Conservation (phyloP, 2,329 filamentous ascomycete species). For the Ceratocystis albifundus region DNA sequence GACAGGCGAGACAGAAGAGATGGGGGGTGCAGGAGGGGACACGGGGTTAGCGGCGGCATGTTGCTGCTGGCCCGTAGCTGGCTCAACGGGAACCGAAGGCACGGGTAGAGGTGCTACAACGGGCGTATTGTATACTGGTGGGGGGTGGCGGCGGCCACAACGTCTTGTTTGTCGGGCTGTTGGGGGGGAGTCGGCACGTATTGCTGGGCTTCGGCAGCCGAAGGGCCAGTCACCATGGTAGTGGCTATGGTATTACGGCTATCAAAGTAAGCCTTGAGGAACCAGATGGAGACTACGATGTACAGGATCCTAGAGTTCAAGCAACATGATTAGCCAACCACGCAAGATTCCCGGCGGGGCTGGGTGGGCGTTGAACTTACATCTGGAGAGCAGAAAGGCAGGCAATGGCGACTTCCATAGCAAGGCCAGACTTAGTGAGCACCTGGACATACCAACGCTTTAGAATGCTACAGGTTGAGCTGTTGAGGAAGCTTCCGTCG, state of each 20-base stretch:
- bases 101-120: neutral
- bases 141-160: neutral
- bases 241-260: constrained; percentile 30
- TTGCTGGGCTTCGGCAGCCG: constrained; percentile 24
- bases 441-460: constrained; percentile 28
- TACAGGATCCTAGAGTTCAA: constrained; percentile 32
- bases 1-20: neutral
- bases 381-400: constrained; percentile 37
- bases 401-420: constrained; percentile 33
- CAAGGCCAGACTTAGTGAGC: constrained; percentile 31
- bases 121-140: neutral
- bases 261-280: constrained; percentile 30
- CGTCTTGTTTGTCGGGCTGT: neutral
- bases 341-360: too few species aligned
- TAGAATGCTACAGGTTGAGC: constrained; percentile 31
- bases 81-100: neutral
- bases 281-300: constrained; percentile 32
- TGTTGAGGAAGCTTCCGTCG: constrained; percentile 34
- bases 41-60: neutral
- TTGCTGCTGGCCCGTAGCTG: neutral
- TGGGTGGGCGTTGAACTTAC: constrained; percentile 27
- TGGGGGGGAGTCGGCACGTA: neutral
- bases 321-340: constrained; percentile 1
- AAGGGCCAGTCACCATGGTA: constrained; percentile 19
- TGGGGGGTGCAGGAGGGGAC: constrained; percentile 5